Percentiles rank a stretch among this genome's conserved stretches.
Evolutionary conservation across 2,329 filamentous ascomycete genomes (phyloP).

Genomic region (Didymella lethalis): DNA sequence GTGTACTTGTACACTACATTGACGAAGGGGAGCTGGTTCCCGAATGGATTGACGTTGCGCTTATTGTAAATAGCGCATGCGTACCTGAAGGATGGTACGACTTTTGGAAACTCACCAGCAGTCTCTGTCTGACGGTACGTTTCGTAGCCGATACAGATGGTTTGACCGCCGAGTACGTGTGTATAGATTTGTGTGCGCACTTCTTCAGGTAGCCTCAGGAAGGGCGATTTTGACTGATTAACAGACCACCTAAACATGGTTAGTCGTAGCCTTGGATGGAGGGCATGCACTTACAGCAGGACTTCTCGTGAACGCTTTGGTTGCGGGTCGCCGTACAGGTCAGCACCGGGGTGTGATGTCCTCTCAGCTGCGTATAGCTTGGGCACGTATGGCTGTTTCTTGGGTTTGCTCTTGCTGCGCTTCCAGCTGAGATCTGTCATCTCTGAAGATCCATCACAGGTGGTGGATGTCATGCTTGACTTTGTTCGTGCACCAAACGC

Average conservation of each 20-base stretch:
- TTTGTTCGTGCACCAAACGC: neutral
- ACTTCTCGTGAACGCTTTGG: constrained; percentile 23
- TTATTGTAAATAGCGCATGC: constrained; percentile 27
- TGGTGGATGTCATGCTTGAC: neutral
- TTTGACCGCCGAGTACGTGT: constrained; percentile 34
- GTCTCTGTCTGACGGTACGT: constrained; percentile 26
- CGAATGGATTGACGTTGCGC: constrained; percentile 23
- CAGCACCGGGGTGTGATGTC: constrained; percentile 17
- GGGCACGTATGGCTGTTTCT: constrained; percentile 23
- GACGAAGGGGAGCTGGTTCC: constrained; percentile 10
- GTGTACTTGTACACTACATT: constrained; percentile 24
- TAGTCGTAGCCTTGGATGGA: neutral
- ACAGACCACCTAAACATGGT: constrained; percentile 27
- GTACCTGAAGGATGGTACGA: constrained; percentile 35
- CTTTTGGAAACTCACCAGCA: neutral
- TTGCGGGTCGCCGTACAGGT: constrained; percentile 20
- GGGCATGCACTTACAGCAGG: constrained; percentile 23
- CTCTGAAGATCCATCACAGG: constrained; percentile 15
- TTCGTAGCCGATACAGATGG: constrained; percentile 36
- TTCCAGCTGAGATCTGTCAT: constrained; percentile 20
- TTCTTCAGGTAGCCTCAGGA: constrained; percentile 36
- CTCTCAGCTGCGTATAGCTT: constrained; percentile 25
- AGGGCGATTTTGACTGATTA: constrained; percentile 37
- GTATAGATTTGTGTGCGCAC: constrained; percentile 36
- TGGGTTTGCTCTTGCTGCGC: constrained; percentile 18